These are phyloP conservation scores for Entophlyctis luteolus DNA, from an alignment of 192 early-diverging fungal species.

Conservation along the genomic window DNA sequence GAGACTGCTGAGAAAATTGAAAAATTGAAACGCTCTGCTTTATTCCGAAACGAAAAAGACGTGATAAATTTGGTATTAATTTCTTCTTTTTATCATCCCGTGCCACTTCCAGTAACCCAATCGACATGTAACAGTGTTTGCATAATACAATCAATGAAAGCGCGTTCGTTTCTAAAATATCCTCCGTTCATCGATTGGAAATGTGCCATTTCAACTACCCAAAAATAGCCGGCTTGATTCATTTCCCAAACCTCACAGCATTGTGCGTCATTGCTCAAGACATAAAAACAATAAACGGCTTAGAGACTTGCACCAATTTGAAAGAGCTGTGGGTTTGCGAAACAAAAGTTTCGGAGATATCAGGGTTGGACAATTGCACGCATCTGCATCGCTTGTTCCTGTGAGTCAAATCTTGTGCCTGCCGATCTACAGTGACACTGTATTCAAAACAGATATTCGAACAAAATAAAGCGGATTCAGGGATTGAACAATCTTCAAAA, in stretches of 20 bases:
- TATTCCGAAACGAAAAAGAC: slow-evolving; percentile 34
- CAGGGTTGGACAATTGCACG: slow-evolving; percentile 33
- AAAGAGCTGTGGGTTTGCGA: slow-evolving; percentile 61
- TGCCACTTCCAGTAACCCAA: neutral
- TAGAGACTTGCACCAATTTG: slow-evolving; percentile 35
- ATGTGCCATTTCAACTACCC: slow-evolving; percentile 60
- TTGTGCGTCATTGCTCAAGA: slow-evolving; percentile 60
- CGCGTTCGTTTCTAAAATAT: slow-evolving; percentile 14
- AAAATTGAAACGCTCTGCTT: slow-evolving; percentile 16
- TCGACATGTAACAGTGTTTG: slow-evolving; percentile 19
- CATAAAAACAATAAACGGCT: slow-evolving; percentile 40
- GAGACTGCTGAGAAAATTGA: neutral
- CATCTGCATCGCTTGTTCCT: slow-evolving; percentile 47
- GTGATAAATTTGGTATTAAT: slow-evolving; percentile 27
- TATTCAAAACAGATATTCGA: slow-evolving; percentile 45
- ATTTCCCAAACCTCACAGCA: slow-evolving; percentile 40
- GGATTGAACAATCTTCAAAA: slow-evolving; percentile 42
- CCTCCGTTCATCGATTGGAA: slow-evolving; percentile 37
- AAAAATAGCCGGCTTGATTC: slow-evolving; percentile 33
- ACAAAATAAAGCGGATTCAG: slow-evolving; percentile 49
- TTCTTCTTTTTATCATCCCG: neutral
- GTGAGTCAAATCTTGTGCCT: slow-evolving; percentile 29
- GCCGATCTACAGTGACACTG: too few species aligned
- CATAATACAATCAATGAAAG: slow-evolving; percentile 38
- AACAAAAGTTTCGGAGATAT: slow-evolving; percentile 41